Conservation (phyloP, 73 alveolate species). For the Uronychia setigera region DNA sequence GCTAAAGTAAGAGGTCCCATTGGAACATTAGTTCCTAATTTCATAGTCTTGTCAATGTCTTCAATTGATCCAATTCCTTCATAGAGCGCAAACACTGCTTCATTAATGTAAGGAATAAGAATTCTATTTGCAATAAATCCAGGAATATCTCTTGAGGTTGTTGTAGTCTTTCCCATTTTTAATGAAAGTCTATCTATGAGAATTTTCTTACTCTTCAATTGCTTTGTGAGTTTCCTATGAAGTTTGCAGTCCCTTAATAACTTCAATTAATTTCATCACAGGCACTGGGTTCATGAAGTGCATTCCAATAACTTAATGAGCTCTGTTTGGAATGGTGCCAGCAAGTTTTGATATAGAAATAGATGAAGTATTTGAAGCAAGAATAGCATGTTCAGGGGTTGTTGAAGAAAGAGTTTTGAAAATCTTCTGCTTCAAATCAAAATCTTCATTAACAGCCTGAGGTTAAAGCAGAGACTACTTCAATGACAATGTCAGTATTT, state of each 20-base stretch:
- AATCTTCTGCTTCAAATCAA: conserved; percentile 64
- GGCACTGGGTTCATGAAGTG: conserved; percentile 99
- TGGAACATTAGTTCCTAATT: conserved; percentile 97
- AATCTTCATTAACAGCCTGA: conserved; percentile 84
- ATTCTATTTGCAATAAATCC: conserved; percentile 96
- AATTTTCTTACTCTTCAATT: conserved; percentile 55
- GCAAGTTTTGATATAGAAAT: conserved; percentile 95
- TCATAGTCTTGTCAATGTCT: conserved; percentile 96
- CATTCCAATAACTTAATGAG: conserved; percentile 93
- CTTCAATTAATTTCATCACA: conserved; percentile 95
- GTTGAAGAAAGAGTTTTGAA: conserved; percentile 53
- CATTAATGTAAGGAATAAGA: conserved; percentile 96
- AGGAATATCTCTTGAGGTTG: conserved; percentile 82
- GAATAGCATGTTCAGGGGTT: conserved; percentile 69
- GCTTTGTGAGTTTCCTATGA: conserved; percentile 76
- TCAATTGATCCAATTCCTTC: conserved; percentile 93
- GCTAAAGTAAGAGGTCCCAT: conserved; percentile 98
- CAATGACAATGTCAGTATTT: conserved; percentile 82
- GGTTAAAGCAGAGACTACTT: conserved; percentile 13
- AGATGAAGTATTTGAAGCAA: conserved; percentile 96
- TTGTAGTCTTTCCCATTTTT: conserved; percentile 81
- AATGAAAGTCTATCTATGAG: conserved; percentile 40
- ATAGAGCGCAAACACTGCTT: conserved; percentile 87
- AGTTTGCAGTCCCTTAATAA: conserved; percentile 91
- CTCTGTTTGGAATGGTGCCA: conserved; percentile 76